Conservation (phyloP, 768 basidiomycete genomes). For the Pleurotus sapidus region DNA sequence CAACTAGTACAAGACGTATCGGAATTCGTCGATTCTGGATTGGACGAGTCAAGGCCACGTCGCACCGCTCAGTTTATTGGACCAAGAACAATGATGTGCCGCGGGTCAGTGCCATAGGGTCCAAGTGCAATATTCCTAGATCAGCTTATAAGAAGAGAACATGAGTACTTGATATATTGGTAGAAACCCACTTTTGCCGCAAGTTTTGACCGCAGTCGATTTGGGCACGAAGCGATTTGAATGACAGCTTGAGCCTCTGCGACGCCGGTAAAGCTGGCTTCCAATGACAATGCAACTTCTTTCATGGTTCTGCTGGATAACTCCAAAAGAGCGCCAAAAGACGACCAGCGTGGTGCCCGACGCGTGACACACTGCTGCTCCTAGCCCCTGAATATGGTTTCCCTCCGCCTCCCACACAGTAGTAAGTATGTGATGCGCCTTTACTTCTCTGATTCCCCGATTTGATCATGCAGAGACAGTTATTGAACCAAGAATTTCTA, state of each 20-base stretch:
- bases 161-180: background rate
- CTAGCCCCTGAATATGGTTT: no score
- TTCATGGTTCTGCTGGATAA: no score
- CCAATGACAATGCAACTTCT: no score
- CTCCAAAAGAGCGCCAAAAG: no score
- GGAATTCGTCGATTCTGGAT: conserved; percentile 16
- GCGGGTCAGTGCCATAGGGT: conserved; percentile 62
- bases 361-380: no score
- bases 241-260: conserved; percentile 55
- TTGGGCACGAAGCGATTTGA: conserved; percentile 80
- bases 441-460: no score
- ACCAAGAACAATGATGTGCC: conserved; percentile 85
- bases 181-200: conserved; percentile 70
- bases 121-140: conserved; percentile 64
- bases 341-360: no score
- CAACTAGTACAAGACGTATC: conserved; percentile 65
- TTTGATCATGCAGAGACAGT: no score
- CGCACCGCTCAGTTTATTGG: conserved; percentile 83
- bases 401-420: no score
- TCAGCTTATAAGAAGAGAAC: background rate
- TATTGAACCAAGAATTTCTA: no score
- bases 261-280: conserved; percentile 29
- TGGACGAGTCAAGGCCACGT: conserved; percentile 61
- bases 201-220: conserved; percentile 88
- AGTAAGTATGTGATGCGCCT: no score